phyloP scores from a whole-genome alignment of 306 rosid genomes.

The Begonia peltatifolia region DNA sequence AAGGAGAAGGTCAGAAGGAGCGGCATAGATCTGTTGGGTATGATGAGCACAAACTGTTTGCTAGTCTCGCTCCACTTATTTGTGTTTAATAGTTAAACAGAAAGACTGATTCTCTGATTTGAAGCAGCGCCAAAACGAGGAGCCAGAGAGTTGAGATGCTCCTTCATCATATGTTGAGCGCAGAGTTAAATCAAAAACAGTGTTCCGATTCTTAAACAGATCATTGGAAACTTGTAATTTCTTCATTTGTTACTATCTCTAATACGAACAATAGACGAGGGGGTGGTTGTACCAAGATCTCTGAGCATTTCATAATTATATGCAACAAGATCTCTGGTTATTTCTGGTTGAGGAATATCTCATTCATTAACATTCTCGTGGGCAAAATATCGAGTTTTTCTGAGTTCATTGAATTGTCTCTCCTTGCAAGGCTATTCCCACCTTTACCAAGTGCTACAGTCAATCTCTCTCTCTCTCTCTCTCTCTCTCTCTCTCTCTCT shows the following conservation, averaged over 20 bases:
- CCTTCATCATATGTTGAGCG: constrained; percentile 95
- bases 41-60: constrained; percentile 9
- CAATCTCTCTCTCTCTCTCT: no score
- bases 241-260: no score
- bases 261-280: no score
- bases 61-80: constrained; percentile 1
- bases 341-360: no score
- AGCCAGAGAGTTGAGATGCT: constrained; percentile 81
- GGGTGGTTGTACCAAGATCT: no score
- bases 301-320: no score
- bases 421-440: constrained; percentile 11
- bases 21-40: constrained; percentile 59
- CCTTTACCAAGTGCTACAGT: no score
- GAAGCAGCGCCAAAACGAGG: constrained; percentile 58
- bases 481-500: no score
- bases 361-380: no score
- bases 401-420: neutral
- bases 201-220: constrained; percentile 17
- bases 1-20: constrained; percentile 9
- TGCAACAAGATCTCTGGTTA: no score
- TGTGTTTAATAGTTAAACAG: neutral
- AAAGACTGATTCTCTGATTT: constrained; percentile 11
- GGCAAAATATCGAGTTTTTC: no score
- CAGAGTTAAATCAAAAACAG: constrained; percentile 45
- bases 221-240: no score